phyloP scores from a whole-genome alignment of 2,329 filamentous ascomycete genomes.

The Penicillium paneum region DNA sequence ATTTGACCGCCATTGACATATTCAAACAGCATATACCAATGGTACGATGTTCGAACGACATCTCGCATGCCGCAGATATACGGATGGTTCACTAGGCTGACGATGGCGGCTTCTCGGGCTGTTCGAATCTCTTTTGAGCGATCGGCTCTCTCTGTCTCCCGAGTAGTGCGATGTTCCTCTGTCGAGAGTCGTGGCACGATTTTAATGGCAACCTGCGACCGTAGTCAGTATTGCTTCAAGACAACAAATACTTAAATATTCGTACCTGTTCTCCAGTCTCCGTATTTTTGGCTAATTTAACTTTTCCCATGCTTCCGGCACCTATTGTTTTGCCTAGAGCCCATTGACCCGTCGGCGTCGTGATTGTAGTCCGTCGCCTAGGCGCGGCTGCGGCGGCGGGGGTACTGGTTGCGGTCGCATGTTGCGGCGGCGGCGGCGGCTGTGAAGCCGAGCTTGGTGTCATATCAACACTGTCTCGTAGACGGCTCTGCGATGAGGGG shows the following conservation, averaged over 20 bases:
- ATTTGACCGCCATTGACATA: conserved; percentile 99
- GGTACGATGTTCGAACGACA: conserved; percentile 91
- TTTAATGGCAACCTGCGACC: conserved; percentile 80
- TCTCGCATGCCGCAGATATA: conserved; percentile 96
- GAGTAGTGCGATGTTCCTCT: conserved; percentile 71
- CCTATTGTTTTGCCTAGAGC: conserved; percentile 94
- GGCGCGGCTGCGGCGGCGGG: conserved; percentile 38
- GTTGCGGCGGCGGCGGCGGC: conserved; percentile 46
- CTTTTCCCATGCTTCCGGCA: conserved; percentile 97
- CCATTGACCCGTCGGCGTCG: conserved; percentile 88
- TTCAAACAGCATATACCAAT: conserved; percentile 99
- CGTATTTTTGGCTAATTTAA: conserved; percentile 88
- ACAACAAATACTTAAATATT: neutral
- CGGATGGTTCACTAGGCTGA: conserved; percentile 87
- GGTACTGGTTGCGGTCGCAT: conserved; percentile 34
- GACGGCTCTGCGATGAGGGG: conserved; percentile 41
- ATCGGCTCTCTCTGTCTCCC: conserved; percentile 82
- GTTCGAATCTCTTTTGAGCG: conserved; percentile 96
- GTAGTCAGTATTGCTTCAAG: neutral
- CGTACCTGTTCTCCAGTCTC: conserved; percentile 85
- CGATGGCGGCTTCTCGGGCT: conserved; percentile 91
- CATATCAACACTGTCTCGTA: conserved; percentile 46
- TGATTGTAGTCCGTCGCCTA: conserved; percentile 73
- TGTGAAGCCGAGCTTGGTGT: conserved; percentile 50
- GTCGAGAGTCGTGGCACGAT: conserved; percentile 89